Evolutionary conservation across 208 protist genomes (phyloP), one percentile per base, ranked within the genome.

Genomic region (Trypanosoma vivax): DNA sequence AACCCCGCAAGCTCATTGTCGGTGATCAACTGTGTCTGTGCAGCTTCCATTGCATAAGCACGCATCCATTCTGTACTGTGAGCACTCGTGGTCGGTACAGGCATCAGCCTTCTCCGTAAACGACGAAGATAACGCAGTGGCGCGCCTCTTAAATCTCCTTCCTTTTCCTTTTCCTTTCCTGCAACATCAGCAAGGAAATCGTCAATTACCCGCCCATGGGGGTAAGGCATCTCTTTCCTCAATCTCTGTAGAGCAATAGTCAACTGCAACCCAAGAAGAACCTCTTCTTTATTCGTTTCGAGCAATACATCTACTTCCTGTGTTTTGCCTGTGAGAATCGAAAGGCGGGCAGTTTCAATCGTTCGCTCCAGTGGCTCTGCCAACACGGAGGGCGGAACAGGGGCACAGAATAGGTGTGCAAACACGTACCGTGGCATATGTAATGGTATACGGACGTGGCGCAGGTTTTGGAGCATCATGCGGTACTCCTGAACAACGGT

Each of bases 401-500:
- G 35, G 25, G 64, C 41, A 51, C 57, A 80, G 29, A 70, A 55
- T 27, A 78, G 61, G 38, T 73, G 70, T 9, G 65, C 65, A 43
- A 85, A 75, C 13, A 62, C 43, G 40, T 73, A 73, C 11, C 77
- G 69, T 11, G 77, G 68, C 18, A 85, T 31, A 3, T 57, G 39
- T 46, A 85, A 39, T 16, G 73, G 73, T 18, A 80, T 16, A 1
- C 77, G 77, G 38, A 80, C 73, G 6, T 64, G 61, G 1, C 53
- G 65, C 14, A 41, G 29, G 29, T 67, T 76, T 19, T 69, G 57
- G 6, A 59, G 10, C 13, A 60, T 40, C 3, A 61, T 38, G 2
- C 51, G 38, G 35, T 65, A 75, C 27, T 59, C 60, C 24, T 47
- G 23, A 31, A 61, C 56, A 1, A 70, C 46, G 5, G 23, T 24